Base-by-base conservation (phyloP, 768 basidiomycete genomes). In the Lactarius indigo region DNA sequence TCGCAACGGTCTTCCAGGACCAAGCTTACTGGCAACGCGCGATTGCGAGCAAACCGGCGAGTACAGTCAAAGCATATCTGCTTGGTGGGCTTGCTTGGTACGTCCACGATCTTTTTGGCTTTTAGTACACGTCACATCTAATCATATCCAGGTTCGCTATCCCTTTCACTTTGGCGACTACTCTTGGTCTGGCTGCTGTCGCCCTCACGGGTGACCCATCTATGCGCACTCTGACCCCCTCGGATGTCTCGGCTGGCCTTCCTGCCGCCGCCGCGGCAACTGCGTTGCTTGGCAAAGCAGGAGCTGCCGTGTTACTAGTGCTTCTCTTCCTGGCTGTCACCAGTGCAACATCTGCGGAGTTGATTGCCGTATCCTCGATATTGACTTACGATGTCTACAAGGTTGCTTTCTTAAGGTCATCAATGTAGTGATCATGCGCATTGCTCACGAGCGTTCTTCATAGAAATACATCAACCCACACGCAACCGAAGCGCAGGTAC, bases 1-100 rank as follows among this genome's bases (percentile, higher is more conserved):
- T 93, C 71, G 81, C 83, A 30, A 85, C 82, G 12, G 85, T 87
- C 4, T 84, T 85, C 72, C 81, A 84, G 71, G 84, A 85, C 66
- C 78, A 78, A 59, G 77, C 91, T 0, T 98, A 96, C 76, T 96
- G 92, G 88, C 92, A 94, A 73, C 84, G 93, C 15, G 94, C 94
- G 1, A 94, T 97, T 73, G 95, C 96, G 1, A 90, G 88, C 66
- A 80, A 87, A 18, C 94, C 93, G 0, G 87, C 85, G 1, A 87
- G 84, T n/a, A 90, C 90, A 15, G 94, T 96, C 65, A 95, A 94
- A 76, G 95, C 91, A 0, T 98, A 94, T 78, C 79, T 96, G 4
- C 81, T 94, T 9, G 96, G 95, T 54, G 95, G 94, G 3, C 74
- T 95, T 9, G 90, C 92, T 1, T 97, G 96, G 95, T 86, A 66